Evolutionary conservation across 306 rosid genomes (phyloP).

Genomic region (Cajanus cajan): DNA sequence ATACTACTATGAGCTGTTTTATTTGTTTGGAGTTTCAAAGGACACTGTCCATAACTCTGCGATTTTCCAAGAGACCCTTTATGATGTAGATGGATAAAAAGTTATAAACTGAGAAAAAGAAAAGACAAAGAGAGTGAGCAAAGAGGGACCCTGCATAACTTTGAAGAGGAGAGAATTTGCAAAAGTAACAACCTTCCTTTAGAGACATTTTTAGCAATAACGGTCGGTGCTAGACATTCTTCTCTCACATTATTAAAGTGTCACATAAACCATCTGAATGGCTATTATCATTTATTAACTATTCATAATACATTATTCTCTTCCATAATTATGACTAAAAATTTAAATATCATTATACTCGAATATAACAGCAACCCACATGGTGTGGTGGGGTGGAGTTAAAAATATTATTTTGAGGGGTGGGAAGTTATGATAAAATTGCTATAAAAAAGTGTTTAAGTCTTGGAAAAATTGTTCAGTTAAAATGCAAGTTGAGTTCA

Average conservation of each 20-base stretch:
- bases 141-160: background rate
- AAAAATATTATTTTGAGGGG: background rate
- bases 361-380: background rate
- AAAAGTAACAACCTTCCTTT: background rate
- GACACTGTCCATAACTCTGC: background rate
- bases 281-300: background rate
- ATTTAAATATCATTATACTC: background rate
- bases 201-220: background rate
- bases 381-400: background rate
- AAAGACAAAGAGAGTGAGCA: conserved; percentile 4
- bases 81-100: background rate
- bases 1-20: background rate
- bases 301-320: background rate
- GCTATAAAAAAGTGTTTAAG: background rate
- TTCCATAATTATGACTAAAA: background rate
- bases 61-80: background rate
- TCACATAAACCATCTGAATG: background rate
- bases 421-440: background rate
- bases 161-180: conserved; percentile 9
- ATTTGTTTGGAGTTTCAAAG: background rate
- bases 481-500: background rate
- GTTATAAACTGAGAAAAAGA: conserved; percentile 7
- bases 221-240: conserved; percentile 1
- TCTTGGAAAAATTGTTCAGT: background rate
- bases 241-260: background rate